These are phyloP conservation scores for Dunaliella primolecta DNA, from an alignment of 139 green algal species.

Conservation along the genomic window DNA sequence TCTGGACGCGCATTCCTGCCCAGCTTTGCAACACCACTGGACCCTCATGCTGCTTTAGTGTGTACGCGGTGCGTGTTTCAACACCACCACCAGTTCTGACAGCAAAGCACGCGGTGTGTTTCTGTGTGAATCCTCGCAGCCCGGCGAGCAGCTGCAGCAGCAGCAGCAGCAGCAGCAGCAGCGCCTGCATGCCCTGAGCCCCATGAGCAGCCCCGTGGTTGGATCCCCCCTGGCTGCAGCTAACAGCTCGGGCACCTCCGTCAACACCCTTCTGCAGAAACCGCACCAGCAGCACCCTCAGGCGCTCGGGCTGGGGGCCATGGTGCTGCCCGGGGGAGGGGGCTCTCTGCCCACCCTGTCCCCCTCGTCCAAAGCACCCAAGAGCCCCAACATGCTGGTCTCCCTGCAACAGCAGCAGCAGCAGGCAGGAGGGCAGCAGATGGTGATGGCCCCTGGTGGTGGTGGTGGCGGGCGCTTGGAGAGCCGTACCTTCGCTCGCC, in stretches of 20 bases:
- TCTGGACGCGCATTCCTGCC: too few relatives aligned
- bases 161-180: not conserved
- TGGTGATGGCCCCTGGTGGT: too few relatives aligned
- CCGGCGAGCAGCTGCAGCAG: not conserved
- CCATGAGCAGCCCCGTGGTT: not conserved
- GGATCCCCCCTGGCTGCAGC: not conserved
- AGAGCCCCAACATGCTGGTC: not conserved
- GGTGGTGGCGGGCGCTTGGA: not conserved
- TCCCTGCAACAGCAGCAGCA: not conserved
- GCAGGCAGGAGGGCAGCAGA: too few relatives aligned
- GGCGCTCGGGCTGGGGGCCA: not conserved
- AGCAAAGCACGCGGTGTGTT: too few relatives aligned
- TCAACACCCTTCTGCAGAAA: not conserved
- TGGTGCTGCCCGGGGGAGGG: not conserved
- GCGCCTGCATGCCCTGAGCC: too few relatives aligned
- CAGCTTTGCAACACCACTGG: too few relatives aligned
- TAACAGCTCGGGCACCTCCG: not conserved
- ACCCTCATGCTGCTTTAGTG: too few relatives aligned
- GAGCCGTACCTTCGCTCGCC: constrained; percentile 1
- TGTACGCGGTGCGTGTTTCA: too few relatives aligned
- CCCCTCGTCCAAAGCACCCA: not conserved
- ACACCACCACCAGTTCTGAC: too few relatives aligned
- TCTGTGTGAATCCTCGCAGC: not conserved
- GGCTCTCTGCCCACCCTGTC: too few relatives aligned
- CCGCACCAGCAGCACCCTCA: constrained; percentile 13